A percentile compares a stretch with the other conserved stretches of the same genome.
phyloP scores from a whole-genome alignment of 768 basidiomycete genomes.

The Albatrellus ellisii region DNA sequence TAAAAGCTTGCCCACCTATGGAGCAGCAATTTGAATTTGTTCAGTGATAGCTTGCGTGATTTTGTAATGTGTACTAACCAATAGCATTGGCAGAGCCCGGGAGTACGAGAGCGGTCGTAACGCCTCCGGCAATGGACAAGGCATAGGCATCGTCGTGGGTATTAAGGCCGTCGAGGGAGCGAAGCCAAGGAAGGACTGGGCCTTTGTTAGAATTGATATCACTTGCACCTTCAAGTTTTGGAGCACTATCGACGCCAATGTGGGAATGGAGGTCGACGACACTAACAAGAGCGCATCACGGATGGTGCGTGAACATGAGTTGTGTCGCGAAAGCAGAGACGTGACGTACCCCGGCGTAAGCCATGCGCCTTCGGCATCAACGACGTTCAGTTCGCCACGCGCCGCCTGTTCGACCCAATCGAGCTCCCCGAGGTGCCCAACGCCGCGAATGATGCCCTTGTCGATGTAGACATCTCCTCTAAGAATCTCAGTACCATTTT shows the following conservation, averaged over 20 bases:
- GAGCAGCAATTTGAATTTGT: not conserved
- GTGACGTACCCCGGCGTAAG: conserved; percentile 51
- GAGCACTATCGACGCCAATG: conserved; percentile 24
- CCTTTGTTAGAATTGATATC: conserved; percentile 31
- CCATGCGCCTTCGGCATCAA: conserved; percentile 63
- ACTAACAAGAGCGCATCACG: conserved; percentile 6
- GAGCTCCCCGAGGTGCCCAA: conserved; percentile 32
- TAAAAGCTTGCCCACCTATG: conserved; percentile 66
- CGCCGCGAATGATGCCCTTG: conserved; percentile 47
- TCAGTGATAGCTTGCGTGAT: conserved; percentile 2
- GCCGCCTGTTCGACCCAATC: conserved; percentile 10
- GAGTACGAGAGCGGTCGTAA: conserved; percentile 64
- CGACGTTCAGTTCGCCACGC: conserved; percentile 22
- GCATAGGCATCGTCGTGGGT: conserved; percentile 66
- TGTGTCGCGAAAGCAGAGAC: not conserved
- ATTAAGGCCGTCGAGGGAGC: conserved; percentile 68
- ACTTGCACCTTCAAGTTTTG: conserved; percentile 18
- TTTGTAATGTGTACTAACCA: conserved; percentile 25
- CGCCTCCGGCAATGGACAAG: conserved; percentile 63
- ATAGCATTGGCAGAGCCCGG: conserved; percentile 64
- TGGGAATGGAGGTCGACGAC: conserved; percentile 38
- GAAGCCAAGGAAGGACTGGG: conserved; percentile 53
- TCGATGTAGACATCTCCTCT: conserved; percentile 57
- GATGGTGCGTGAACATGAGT: not conserved
- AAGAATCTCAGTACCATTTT: conserved; percentile 55